These are phyloP conservation scores for Nadsonia starkeyi-henricii DNA, from an alignment of 1,139 yeast species.

Conservation along the genomic window DNA sequence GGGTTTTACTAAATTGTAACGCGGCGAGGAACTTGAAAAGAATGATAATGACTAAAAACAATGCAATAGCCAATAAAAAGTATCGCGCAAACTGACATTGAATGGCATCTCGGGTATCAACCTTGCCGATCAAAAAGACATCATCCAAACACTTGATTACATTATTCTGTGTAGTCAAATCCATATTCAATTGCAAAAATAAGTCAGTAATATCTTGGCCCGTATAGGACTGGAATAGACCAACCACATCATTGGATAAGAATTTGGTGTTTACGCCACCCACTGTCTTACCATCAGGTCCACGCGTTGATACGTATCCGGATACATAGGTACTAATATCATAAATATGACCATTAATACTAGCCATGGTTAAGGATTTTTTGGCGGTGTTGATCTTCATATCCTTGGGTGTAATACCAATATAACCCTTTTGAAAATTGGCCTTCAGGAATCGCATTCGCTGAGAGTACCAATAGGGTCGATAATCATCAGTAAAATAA, in stretches of 20 bases:
- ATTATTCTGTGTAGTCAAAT: conserved; percentile 15
- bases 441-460: conserved; percentile 24
- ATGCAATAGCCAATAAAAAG: conserved; percentile 27
- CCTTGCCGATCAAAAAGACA: conserved; percentile 28
- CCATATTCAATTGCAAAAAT: conserved; percentile 17
- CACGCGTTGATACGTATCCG: conserved; percentile 24
- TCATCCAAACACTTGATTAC: conserved; percentile 25
- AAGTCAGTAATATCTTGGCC: conserved; percentile 25
- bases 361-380: conserved; percentile 18
- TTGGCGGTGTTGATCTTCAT: conserved; percentile 17
- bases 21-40: conserved; percentile 28
- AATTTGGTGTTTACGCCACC: conserved; percentile 20
- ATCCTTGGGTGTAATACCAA: conserved; percentile 25
- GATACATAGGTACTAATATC: conserved; percentile 26
- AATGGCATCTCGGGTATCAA: conserved; percentile 27
- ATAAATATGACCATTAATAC: conserved; percentile 25
- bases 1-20: conserved; percentile 23
- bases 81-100: conserved; percentile 28
- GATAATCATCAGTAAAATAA: conserved; percentile 24
- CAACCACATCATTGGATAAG: conserved; percentile 19
- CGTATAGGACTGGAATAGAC: conserved; percentile 21
- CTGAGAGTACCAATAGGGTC: conserved; percentile 31
- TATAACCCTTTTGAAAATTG: conserved; percentile 24
- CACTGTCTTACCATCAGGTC: conserved; percentile 18
- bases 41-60: conserved; percentile 25